These are phyloP conservation scores for Solanum clarkiae DNA, from an alignment of 257 asterid genomes.

Conservation along the genomic window DNA sequence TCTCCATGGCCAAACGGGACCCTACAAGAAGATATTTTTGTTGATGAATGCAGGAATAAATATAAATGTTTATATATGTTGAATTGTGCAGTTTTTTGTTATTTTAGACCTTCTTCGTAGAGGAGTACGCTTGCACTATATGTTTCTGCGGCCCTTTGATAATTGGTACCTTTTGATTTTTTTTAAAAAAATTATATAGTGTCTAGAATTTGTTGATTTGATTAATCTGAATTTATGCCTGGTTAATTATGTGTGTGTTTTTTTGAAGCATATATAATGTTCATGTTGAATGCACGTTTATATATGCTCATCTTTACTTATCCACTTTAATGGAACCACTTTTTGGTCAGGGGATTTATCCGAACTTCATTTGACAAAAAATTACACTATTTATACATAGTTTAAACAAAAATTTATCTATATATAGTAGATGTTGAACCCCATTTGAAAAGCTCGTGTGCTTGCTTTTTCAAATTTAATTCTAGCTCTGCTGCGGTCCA, in stretches of 20 bases:
- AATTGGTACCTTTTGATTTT: not conserved
- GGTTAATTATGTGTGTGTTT: not conserved
- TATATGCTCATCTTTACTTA: no score
- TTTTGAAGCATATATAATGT: not conserved
- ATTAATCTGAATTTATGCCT: no score
- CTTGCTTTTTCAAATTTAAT: no score
- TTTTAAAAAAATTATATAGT: not conserved
- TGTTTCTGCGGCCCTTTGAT: not conserved
- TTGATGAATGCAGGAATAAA: not conserved
- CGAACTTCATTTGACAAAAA: no score
- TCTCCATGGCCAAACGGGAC: not conserved
- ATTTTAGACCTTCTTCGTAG: not conserved
- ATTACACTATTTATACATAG: no score
- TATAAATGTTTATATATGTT: not conserved
- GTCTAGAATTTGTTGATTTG: not conserved
- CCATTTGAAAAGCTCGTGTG: no score
- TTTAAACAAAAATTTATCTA: no score
- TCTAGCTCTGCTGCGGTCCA: no score
- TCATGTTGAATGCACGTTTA: not conserved
- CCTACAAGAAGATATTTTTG: not conserved
- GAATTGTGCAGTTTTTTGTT: not conserved
- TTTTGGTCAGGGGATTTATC: accelerated
- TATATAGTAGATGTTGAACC: no score
- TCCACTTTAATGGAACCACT: no score
- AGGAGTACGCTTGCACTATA: not conserved